Conservation (phyloP, 139 green algal species). For the Astrephomene gubernaculifera region DNA sequence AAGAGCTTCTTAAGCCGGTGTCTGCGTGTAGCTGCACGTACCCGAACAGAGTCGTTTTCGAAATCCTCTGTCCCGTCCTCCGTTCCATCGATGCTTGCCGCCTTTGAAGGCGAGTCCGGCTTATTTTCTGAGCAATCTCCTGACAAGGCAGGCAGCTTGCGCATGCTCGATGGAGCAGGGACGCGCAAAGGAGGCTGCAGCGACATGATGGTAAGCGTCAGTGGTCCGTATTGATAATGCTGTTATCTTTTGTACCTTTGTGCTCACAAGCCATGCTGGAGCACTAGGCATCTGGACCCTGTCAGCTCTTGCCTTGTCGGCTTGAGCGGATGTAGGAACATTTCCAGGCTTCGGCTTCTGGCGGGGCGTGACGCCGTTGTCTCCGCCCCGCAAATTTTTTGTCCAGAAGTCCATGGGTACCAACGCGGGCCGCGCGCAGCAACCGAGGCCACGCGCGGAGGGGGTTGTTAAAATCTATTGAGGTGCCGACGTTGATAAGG, state of each 20-base stretch:
- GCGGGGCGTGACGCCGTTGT: not conserved
- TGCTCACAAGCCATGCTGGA: not conserved
- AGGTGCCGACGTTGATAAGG: not conserved
- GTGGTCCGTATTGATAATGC: too few species aligned
- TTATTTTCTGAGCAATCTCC: not conserved
- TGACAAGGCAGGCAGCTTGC: not conserved
- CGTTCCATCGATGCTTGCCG: slow-evolving; percentile 13
- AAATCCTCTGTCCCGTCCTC: not conserved
- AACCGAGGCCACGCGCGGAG: not conserved
- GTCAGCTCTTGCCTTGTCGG: slow-evolving; percentile 2
- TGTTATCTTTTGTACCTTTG: too few species aligned
- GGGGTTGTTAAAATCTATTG: too few species aligned
- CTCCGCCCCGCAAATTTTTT: slow-evolving; percentile 11
- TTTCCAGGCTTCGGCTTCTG: not conserved
- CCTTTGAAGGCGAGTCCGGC: slow-evolving; percentile 5
- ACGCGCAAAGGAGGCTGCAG: not conserved
- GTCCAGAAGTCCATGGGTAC: slow-evolving; percentile 15
- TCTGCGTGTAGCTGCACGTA: not conserved
- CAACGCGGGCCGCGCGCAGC: slow-evolving; percentile 4
- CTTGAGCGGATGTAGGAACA: not conserved
- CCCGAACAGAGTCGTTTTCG: slow-evolving; percentile 37
- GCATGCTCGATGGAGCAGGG: not conserved
- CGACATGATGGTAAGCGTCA: not conserved
- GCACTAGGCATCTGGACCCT: not conserved
- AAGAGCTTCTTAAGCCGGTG: too few species aligned